phyloP scores from a whole-genome alignment of 108 stramenopile species.

The Schizochytrium sp. region DNA sequence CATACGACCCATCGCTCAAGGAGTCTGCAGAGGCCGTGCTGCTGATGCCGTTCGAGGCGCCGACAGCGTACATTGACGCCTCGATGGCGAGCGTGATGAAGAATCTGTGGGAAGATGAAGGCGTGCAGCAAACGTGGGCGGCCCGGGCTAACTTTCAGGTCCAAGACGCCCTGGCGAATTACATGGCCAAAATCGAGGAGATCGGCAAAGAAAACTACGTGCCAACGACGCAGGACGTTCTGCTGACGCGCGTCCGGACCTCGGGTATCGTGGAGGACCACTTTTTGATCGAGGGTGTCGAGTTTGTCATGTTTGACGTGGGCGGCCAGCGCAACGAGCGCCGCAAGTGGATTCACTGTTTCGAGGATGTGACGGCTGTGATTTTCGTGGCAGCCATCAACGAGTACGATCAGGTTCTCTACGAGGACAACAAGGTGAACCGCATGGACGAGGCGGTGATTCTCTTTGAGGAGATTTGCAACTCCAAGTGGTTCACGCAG shows the following conservation, averaged over 20 bases:
- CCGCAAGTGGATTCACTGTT: slow-evolving; percentile 57
- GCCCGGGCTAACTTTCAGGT: slow-evolving; percentile 64
- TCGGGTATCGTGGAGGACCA: slow-evolving; percentile 49
- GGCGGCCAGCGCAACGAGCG: slow-evolving; percentile 60
- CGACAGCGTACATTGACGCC: slow-evolving; percentile 38
- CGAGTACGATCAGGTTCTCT: slow-evolving; percentile 91
- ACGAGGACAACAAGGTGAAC: slow-evolving; percentile 85
- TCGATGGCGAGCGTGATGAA: slow-evolving; percentile 51
- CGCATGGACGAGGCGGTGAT: slow-evolving; percentile 92
- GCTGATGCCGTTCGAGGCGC: slow-evolving; percentile 2
- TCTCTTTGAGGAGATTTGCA: slow-evolving; percentile 74
- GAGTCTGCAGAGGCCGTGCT: background rate
- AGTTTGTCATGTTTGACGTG: slow-evolving; percentile 85
- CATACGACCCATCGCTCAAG: slow-evolving; percentile 23
- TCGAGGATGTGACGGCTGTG: slow-evolving; percentile 91
- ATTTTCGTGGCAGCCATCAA: slow-evolving; percentile 92
- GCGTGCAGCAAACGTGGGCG: slow-evolving; percentile 59
- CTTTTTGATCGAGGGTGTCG: slow-evolving; percentile 51
- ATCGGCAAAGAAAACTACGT: slow-evolving; percentile 58
- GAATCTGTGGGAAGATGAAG: slow-evolving; percentile 52
- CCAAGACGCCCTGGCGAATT: slow-evolving; percentile 64
- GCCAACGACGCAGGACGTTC: slow-evolving; percentile 46
- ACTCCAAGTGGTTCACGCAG: slow-evolving; percentile 55
- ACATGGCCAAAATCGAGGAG: slow-evolving; percentile 61
- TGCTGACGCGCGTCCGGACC: slow-evolving; percentile 45